A percentile compares a stretch with the other conserved stretches of the same genome.
phyloP scores from a whole-genome alignment of 495 filamentous ascomycete genomes.

The Xylaria curta region DNA sequence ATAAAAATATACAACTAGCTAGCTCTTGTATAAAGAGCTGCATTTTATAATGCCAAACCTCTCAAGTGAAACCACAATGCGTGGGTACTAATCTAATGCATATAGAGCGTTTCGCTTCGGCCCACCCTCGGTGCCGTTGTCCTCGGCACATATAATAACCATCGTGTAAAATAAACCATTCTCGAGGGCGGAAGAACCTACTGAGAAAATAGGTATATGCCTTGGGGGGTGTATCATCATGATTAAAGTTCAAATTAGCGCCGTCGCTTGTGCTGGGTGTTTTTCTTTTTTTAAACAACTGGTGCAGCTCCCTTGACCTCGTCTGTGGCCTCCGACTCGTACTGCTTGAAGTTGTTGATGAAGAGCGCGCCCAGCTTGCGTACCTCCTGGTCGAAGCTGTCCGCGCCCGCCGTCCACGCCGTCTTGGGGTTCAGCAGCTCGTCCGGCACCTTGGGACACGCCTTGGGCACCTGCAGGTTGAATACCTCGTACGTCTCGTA shows the following conservation, averaged over 20 bases:
- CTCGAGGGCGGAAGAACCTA: constrained; percentile 28
- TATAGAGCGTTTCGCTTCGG: constrained; percentile 32
- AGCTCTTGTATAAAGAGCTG: constrained; percentile 3
- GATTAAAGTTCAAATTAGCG: constrained; percentile 25
- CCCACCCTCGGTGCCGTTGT: constrained; percentile 16
- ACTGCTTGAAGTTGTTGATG: constrained; percentile 97
- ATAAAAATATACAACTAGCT: constrained; percentile 2
- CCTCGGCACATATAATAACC: background rate
- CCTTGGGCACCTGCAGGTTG: constrained; percentile 90
- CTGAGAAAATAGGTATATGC: constrained; percentile 30
- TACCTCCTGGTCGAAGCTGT: constrained; percentile 84
- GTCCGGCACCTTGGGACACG: constrained; percentile 81
- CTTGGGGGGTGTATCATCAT: constrained; percentile 29
- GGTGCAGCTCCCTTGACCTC: constrained; percentile 80
- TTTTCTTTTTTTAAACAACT: constrained; percentile 39
- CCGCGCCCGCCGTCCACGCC: constrained; percentile 80
- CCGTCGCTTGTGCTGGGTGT: constrained; percentile 25
- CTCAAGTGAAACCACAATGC: constrained; percentile 15
- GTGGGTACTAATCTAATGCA: constrained; percentile 20
- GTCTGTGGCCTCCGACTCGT: constrained; percentile 81
- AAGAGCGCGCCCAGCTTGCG: constrained; percentile 86
- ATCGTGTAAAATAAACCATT: constrained; percentile 2
- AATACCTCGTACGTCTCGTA: constrained; percentile 97
- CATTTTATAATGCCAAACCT: background rate
- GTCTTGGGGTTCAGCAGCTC: constrained; percentile 95